Conservation (phyloP, 2,329 filamentous ascomycete species). For the Exophiala viscosa region DNA sequence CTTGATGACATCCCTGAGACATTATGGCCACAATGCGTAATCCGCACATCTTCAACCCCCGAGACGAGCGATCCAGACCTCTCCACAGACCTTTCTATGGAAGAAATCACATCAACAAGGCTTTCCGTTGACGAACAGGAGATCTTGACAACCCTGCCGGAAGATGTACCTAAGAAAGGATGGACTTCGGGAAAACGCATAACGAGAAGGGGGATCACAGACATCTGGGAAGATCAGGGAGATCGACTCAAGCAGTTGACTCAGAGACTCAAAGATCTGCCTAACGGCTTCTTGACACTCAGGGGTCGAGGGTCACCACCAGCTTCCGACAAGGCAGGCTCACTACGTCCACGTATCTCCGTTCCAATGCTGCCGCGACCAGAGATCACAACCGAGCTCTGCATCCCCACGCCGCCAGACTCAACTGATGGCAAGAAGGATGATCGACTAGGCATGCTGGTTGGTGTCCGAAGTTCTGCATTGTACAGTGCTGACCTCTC, state of each 20-base stretch:
- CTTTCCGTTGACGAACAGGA: conserved; percentile 21
- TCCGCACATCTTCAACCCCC: conserved; percentile 18
- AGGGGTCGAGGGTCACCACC: conserved; percentile 3
- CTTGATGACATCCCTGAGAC: conserved; percentile 22
- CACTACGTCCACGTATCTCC: not conserved
- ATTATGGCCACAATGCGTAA: conserved; percentile 17
- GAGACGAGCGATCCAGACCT: conserved; percentile 18
- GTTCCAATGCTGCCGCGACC: conserved; percentile 6
- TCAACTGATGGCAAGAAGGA: not conserved
- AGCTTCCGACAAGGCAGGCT: not conserved
- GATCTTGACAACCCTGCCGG: conserved; percentile 12
- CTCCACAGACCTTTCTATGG: conserved; percentile 22
- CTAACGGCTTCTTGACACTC: conserved; percentile 9
- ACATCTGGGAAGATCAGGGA: conserved; percentile 9
- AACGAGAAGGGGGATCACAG: conserved; percentile 2
- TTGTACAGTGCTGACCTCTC: not conserved
- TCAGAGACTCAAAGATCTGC: conserved; percentile 9
- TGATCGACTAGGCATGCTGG: not conserved
- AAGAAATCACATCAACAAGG: conserved; percentile 22
- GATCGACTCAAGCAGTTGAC: conserved; percentile 17
- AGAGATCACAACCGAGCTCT: conserved; percentile 9
- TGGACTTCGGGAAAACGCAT: not conserved
- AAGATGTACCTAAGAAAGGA: conserved; percentile 4
- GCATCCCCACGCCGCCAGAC: not conserved
- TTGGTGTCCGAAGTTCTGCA: not conserved